A percentile compares a stretch with the other conserved stretches of the same genome.
Evolutionary conservation across 2,329 filamentous ascomycete species (phyloP).

Genomic region (Zasmidium cellare): DNA sequence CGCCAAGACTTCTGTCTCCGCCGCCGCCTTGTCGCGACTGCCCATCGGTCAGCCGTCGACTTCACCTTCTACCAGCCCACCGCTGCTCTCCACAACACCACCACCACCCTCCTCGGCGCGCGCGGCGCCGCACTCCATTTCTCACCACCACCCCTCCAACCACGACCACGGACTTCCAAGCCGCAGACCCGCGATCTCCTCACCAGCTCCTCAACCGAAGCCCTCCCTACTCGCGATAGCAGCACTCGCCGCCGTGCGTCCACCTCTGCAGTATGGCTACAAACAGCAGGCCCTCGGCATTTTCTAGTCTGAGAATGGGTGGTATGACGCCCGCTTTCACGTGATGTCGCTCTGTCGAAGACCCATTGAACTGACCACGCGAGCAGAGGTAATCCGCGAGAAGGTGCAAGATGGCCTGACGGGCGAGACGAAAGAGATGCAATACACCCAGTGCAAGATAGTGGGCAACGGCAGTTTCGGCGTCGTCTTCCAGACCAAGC

Average conservation of each 20-base stretch:
- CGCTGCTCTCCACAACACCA: too few relatives aligned
- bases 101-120: too few relatives aligned
- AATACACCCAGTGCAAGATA: slow-evolving; percentile 99
- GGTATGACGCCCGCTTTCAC: slow-evolving; percentile 62
- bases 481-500: slow-evolving; percentile 98
- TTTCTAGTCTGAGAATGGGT: slow-evolving; percentile 90
- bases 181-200: slow-evolving; percentile 39
- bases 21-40: too few relatives aligned
- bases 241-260: slow-evolving; percentile 19
- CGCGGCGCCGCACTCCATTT: too few relatives aligned
- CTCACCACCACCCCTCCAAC: slow-evolving; percentile 1
- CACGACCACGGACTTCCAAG: slow-evolving; percentile 58
- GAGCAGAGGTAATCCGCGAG: slow-evolving; percentile 89
- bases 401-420: slow-evolving; percentile 98
- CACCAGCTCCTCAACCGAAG: slow-evolving; percentile 48
- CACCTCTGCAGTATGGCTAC: slow-evolving; percentile 62
- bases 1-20: too few relatives aligned
- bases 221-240: slow-evolving; percentile 44
- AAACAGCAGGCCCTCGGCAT: slow-evolving; percentile 87
- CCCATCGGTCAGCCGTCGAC: too few relatives aligned
- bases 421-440: slow-evolving; percentile 92
- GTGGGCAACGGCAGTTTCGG: slow-evolving; percentile 98
- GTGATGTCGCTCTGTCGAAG: slow-evolving; percentile 5
- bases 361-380: slow-evolving; percentile 36
- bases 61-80: too few relatives aligned